These are phyloP conservation scores for Penicillium sp. DNA, from an alignment of 2,329 filamentous ascomycete genomes.

Conservation along the genomic window DNA sequence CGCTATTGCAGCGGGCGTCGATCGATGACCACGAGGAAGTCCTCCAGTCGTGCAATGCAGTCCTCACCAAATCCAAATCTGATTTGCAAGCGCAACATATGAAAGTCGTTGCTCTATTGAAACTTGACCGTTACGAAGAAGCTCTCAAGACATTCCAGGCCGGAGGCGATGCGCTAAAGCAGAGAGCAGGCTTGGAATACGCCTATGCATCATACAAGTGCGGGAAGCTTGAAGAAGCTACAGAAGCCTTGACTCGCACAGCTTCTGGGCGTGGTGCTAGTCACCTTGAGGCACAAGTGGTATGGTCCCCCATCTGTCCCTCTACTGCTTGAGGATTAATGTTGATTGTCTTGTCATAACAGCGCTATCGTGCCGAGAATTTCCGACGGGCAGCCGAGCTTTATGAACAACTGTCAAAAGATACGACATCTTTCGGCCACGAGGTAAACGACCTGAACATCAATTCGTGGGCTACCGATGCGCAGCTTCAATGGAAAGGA, in stretches of 20 bases:
- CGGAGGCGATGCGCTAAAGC: conserved; percentile 53
- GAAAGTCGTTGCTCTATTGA: conserved; percentile 59
- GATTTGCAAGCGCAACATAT: conserved; percentile 58
- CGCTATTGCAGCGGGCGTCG: conserved; percentile 56
- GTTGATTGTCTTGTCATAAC: not conserved
- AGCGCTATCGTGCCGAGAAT: conserved; percentile 58
- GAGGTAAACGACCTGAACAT: conserved; percentile 62
- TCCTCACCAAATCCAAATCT: conserved; percentile 56
- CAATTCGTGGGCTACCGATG: conserved; percentile 60
- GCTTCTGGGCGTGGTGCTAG: conserved; percentile 50
- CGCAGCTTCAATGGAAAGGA: conserved; percentile 61
- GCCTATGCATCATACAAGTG: conserved; percentile 64
- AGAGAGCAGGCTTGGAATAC: conserved; percentile 57
- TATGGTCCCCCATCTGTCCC: conserved; percentile 34
- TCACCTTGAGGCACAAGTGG: conserved; percentile 63
- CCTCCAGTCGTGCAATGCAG: conserved; percentile 57
- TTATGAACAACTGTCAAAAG: conserved; percentile 51
- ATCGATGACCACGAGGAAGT: conserved; percentile 63
- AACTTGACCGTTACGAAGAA: conserved; percentile 63
- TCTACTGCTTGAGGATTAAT: conserved; percentile 1
- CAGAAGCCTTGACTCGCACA: conserved; percentile 47
- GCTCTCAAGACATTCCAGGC: conserved; percentile 56
- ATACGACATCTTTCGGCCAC: conserved; percentile 40
- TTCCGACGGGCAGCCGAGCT: conserved; percentile 55
- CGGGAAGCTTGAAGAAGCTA: conserved; percentile 56